phyloP scores from a whole-genome alignment of 306 rosid species.

The Cotoneaster glaucophyllus region DNA sequence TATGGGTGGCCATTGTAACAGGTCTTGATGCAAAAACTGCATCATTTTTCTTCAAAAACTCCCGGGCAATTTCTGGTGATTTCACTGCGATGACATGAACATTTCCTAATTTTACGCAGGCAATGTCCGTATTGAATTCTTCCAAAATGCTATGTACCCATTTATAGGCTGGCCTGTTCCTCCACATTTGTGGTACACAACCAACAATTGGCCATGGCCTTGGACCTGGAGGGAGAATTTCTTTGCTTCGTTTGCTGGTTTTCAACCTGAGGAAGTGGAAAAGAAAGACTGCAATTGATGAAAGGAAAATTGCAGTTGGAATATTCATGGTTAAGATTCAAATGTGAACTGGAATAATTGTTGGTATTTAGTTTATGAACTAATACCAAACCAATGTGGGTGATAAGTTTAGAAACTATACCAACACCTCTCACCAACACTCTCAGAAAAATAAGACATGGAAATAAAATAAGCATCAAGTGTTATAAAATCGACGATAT shows the following conservation, averaged over 20 bases:
- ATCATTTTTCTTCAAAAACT: constrained; percentile 38
- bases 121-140: constrained; percentile 30
- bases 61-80: constrained; percentile 22
- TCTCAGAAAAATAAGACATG: too few relatives aligned
- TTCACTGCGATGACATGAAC: constrained; percentile 32
- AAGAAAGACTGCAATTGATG: neutral
- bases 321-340: too few relatives aligned
- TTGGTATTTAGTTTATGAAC: too few relatives aligned
- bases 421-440: too few relatives aligned
- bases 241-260: neutral
- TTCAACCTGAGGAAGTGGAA: neutral
- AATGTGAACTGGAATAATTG: too few relatives aligned
- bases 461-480: too few relatives aligned
- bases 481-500: too few relatives aligned
- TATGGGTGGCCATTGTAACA: neutral
- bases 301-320: neutral
- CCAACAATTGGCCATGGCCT: constrained; percentile 21
- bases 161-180: neutral
- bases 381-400: too few relatives aligned
- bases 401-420: too few relatives aligned
- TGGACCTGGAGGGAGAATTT: constrained; percentile 19
- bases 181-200: constrained; percentile 8
- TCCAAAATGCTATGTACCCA: constrained; percentile 40
- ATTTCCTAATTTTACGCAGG: constrained; percentile 38
- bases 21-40: constrained; percentile 37